Conservation (phyloP, 352 stramenopile genomes). For the Phytophthora fragariaefolia region DNA sequence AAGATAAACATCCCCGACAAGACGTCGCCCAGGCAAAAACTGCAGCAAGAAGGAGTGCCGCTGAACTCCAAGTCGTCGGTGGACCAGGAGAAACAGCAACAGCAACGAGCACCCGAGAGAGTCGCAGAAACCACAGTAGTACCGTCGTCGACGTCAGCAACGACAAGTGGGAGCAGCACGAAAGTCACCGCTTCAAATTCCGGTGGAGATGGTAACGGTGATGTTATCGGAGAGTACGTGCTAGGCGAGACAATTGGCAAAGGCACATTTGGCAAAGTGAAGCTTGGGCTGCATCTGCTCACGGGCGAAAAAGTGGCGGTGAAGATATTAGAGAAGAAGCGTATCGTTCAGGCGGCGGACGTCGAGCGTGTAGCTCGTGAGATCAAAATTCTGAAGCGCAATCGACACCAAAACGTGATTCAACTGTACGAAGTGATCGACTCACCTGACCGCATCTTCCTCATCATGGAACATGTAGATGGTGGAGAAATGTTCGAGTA, state of each 20-base stretch:
- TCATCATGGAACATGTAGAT: conserved; percentile 94
- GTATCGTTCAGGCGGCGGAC: conserved; percentile 89
- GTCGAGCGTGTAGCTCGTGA: conserved; percentile 91
- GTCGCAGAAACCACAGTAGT: conserved; percentile 11
- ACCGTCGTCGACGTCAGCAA: neutral
- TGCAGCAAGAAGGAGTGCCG: conserved; percentile 24
- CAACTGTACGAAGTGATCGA: conserved; percentile 73
- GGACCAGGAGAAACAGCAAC: conserved; percentile 25
- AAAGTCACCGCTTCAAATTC: conserved; percentile 1
- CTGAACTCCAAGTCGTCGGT: conserved; percentile 1
- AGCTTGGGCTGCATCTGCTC: conserved; percentile 82
- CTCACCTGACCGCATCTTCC: conserved; percentile 82
- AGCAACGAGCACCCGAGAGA: conserved; percentile 29
- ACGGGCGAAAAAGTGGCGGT: conserved; percentile 94
- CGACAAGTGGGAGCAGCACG: conserved; percentile 3
- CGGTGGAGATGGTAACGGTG: conserved; percentile 33
- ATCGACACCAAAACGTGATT: conserved; percentile 92
- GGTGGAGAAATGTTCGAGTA: conserved; percentile 95
- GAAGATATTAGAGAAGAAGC: conserved; percentile 94
- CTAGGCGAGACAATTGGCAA: conserved; percentile 93
- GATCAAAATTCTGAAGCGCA: conserved; percentile 95
- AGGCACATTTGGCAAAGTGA: conserved; percentile 95
- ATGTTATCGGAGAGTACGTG: conserved; percentile 89
- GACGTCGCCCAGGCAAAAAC: conserved; percentile 27
- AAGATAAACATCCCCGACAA: conserved; percentile 30